Percentiles rank a stretch among this genome's conserved stretches.
phyloP scores from a whole-genome alignment of 352 stramenopile genomes.

The Phytopythium kandeliae region DNA sequence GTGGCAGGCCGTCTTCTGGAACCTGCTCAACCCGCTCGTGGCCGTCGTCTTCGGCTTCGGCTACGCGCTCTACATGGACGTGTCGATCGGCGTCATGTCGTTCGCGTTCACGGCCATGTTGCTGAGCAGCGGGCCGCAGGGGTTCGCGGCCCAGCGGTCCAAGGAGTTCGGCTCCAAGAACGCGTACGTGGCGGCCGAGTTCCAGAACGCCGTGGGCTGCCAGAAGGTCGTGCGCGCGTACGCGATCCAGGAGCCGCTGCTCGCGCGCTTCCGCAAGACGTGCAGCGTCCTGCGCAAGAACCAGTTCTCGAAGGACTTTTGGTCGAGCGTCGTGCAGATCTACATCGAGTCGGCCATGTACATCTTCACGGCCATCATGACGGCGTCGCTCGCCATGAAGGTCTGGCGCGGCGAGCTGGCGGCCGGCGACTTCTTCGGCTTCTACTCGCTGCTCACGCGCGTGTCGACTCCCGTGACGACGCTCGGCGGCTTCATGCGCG shows the following conservation, averaged over 20 bases:
- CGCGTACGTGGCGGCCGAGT: conserved; percentile 83
- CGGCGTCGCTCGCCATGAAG: conserved; percentile 77
- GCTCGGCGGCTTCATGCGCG: conserved; percentile 85
- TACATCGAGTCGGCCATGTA: conserved; percentile 90
- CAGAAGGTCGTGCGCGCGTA: conserved; percentile 87
- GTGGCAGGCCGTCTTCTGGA: conserved; percentile 88
- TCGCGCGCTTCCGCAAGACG: conserved; percentile 66
- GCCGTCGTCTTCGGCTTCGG: conserved; percentile 80
- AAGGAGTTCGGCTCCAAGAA: conserved; percentile 87
- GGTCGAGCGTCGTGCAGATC: conserved; percentile 87
- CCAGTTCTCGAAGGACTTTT: conserved; percentile 88
- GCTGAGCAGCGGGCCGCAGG: conserved; percentile 76
- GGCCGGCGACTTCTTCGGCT: conserved; percentile 80
- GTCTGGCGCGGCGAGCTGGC: conserved; percentile 69
- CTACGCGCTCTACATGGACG: conserved; percentile 82
- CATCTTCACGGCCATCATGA: conserved; percentile 88
- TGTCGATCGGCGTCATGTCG: conserved; percentile 74
- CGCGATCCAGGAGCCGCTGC: conserved; percentile 73
- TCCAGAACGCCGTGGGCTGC: conserved; percentile 81
- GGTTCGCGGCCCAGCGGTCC: conserved; percentile 73
- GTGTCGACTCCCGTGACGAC: conserved; percentile 81
- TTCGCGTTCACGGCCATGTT: conserved; percentile 80
- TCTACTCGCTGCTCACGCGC: conserved; percentile 71
- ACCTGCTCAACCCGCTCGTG: conserved; percentile 76
- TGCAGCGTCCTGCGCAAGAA: conserved; percentile 61